phyloP scores from a whole-genome alignment of 2,329 filamentous ascomycete species.

The Calcarisporium arbuscula region DNA sequence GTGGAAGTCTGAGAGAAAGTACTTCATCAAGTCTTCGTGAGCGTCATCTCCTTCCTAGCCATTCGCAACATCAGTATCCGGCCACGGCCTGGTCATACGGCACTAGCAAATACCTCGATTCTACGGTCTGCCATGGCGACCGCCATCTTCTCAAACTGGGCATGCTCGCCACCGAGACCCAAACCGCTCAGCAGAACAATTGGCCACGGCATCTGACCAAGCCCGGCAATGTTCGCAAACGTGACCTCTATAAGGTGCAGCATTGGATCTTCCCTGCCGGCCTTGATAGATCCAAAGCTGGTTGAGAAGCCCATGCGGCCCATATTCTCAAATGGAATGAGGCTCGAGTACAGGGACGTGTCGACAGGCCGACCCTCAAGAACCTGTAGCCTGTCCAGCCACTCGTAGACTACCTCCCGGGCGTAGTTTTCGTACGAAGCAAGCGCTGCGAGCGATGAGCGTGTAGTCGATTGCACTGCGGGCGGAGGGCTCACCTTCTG shows the following conservation, averaged over 20 bases:
- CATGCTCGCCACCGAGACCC: conserved; percentile 5
- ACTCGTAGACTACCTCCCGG: conserved; percentile 14
- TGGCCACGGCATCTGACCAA: conserved; percentile 18
- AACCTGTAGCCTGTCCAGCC: conserved; percentile 14
- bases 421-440: conserved; percentile 14
- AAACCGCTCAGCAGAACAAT: conserved; percentile 9
- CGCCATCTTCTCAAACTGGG: conserved; percentile 38
- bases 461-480: background rate
- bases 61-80: background rate
- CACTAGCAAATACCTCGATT: conserved; percentile 7
- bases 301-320: conserved; percentile 18
- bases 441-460: conserved; percentile 7
- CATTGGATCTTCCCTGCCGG: conserved; percentile 16
- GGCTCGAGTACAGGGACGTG: conserved; percentile 16
- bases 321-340: conserved; percentile 23
- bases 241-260: conserved; percentile 14
- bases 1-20: conserved; percentile 15
- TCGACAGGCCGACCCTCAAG: conserved; percentile 13
- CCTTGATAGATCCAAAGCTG: conserved; percentile 16
- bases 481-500: conserved; percentile 9
- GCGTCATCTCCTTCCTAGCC: conserved; percentile 8
- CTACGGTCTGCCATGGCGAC: conserved; percentile 23
- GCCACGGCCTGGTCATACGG: no score
- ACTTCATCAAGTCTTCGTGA: conserved; percentile 18
- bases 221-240: conserved; percentile 11